Percentiles rank a stretch among this genome's conserved stretches.
phyloP scores from a whole-genome alignment of 352 stramenopile species.

The Pythium vanterpoolii region DNA sequence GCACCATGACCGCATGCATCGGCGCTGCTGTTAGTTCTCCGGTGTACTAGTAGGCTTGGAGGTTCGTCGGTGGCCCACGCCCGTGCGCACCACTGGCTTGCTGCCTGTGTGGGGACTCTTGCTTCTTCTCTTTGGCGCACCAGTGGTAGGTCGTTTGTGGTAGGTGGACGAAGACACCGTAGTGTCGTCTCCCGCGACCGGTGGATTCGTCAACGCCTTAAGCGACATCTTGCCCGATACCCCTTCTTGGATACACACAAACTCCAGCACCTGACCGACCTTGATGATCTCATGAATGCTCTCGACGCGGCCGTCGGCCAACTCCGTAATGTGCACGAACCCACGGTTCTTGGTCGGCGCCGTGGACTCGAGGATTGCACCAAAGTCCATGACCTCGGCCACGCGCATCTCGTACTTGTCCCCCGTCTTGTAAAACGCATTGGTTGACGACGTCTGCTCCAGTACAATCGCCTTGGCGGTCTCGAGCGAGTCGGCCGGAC shows the following conservation, averaged over 20 bases:
- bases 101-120: neutral
- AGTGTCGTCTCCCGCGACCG: neutral
- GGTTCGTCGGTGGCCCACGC: conserved; percentile 9
- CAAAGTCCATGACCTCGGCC: conserved; percentile 94
- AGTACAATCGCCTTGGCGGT: conserved; percentile 75
- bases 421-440: conserved; percentile 82
- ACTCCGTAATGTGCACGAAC: conserved; percentile 94
- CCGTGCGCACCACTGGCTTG: neutral
- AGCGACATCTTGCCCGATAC: conserved; percentile 81
- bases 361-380: conserved; percentile 85
- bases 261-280: conserved; percentile 73
- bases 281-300: conserved; percentile 64
- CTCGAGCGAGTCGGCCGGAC: conserved; percentile 60
- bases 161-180: conserved; percentile 2
- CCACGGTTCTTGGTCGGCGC: conserved; percentile 77
- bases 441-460: conserved; percentile 29
- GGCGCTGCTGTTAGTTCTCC: conserved; percentile 2
- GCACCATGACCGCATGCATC: too few species aligned
- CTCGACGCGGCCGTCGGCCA: conserved; percentile 62
- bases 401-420: conserved; percentile 91
- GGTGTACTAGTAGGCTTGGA: conserved; percentile 4
- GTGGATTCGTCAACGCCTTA: conserved; percentile 38
- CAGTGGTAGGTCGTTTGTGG: conserved; percentile 19
- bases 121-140: conserved; percentile 20
- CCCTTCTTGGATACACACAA: conserved; percentile 75